These are phyloP conservation scores for Dichotomopilus funicola DNA, from an alignment of 2,329 filamentous ascomycete genomes.

Conservation along the genomic window DNA sequence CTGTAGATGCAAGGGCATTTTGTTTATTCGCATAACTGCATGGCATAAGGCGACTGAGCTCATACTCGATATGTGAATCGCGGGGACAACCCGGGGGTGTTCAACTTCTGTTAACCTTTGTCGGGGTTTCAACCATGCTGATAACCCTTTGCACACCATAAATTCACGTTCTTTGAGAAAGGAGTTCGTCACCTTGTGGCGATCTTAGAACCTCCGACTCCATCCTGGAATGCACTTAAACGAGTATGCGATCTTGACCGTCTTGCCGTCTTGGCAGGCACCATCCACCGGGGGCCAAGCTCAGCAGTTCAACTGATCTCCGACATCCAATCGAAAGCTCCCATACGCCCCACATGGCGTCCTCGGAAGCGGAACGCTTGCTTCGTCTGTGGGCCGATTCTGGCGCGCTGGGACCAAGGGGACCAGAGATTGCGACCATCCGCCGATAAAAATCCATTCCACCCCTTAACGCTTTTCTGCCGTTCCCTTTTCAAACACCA, in stretches of 20 bases:
- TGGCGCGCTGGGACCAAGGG: constrained; percentile 12
- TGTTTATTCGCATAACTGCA: too few relatives aligned
- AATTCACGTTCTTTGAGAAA: too few relatives aligned
- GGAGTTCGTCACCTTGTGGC: too few relatives aligned
- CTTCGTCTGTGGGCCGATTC: constrained; percentile 23
- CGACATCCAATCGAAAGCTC: constrained; percentile 9
- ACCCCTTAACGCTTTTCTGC: constrained; percentile 16
- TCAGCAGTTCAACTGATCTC: constrained; percentile 12
- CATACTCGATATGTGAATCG: too few relatives aligned
- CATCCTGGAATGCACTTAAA: constrained; percentile 8
- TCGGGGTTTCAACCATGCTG: too few relatives aligned
- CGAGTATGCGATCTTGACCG: neutral
- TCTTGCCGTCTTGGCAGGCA: constrained; percentile 19
- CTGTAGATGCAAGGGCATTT: neutral
- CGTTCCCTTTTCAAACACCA: constrained; percentile 12
- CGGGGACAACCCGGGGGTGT: too few relatives aligned
- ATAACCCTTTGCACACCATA: too few relatives aligned
- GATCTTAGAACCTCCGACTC: neutral
- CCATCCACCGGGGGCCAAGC: constrained; percentile 3
- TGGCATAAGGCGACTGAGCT: too few relatives aligned
- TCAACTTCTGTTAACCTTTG: too few relatives aligned
- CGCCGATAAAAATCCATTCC: constrained; percentile 21
- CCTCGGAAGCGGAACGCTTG: constrained; percentile 22
- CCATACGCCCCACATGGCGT: constrained; percentile 14
- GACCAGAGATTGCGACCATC: constrained; percentile 7